Conservation (phyloP, 2,329 filamentous ascomycete species). For the Zymoseptoria ardabiliae region DNA sequence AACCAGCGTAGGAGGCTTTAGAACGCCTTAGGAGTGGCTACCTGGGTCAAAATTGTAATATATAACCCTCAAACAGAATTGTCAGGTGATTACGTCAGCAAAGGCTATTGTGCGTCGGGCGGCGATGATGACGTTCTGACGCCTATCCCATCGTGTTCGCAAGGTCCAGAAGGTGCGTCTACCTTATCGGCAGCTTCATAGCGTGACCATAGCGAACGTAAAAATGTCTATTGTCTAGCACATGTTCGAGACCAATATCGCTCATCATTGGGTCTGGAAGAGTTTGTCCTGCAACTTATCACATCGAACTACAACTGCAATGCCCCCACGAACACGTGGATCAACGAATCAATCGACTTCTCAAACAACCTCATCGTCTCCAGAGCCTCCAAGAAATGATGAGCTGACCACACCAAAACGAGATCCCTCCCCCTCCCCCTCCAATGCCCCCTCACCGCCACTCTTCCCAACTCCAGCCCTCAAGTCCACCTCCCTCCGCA, state of each 20-base stretch:
- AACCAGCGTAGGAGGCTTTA: constrained; percentile 1
- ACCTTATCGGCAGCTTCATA: not conserved
- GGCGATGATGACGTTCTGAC: not conserved
- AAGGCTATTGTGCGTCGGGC: not conserved
- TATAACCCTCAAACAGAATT: no score
- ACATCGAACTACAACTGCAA: not conserved
- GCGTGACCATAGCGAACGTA: not conserved
- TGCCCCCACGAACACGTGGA: not conserved
- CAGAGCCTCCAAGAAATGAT: not conserved
- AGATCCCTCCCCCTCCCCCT: not conserved
- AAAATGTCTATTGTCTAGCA: not conserved
- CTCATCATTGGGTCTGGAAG: not conserved
- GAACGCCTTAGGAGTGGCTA: no score
- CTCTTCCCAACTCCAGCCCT: constrained; percentile 23
- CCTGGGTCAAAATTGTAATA: no score
- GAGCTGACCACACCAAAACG: constrained; percentile 1
- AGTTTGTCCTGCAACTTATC: not conserved
- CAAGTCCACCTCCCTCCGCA: constrained; percentile 31
- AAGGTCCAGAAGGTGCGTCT: not conserved
- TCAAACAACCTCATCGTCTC: not conserved
- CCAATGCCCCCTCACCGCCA: not conserved
- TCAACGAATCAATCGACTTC: not conserved
- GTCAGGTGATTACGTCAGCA: no score
- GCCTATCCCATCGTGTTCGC: not conserved
- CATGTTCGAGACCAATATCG: not conserved